phyloP scores from a whole-genome alignment of 768 basidiomycete genomes.

The Termitomyces sp. region DNA sequence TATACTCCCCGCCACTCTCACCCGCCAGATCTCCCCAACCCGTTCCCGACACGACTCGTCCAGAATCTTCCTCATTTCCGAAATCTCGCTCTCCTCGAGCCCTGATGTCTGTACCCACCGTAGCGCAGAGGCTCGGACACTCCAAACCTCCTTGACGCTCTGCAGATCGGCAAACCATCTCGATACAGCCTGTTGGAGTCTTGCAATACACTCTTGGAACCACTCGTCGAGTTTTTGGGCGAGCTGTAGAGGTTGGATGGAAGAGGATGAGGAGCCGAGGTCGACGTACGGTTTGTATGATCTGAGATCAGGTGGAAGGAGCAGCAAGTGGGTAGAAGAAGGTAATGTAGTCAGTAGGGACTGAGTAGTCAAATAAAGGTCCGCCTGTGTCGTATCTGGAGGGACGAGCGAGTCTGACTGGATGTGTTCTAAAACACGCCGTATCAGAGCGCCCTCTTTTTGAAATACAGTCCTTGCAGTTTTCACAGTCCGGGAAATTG shows the following conservation, averaged over 20 bases:
- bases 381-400: slow-evolving; percentile 18
- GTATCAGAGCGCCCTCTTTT: slow-evolving; percentile 42
- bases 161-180: slow-evolving; percentile 56
- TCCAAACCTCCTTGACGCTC: slow-evolving; percentile 68
- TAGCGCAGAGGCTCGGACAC: slow-evolving; percentile 45
- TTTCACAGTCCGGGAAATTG: slow-evolving; percentile 53
- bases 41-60: slow-evolving; percentile 51
- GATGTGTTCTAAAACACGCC: slow-evolving; percentile 52
- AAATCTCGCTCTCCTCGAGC: slow-evolving; percentile 45
- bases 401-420: slow-evolving; percentile 40
- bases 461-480: slow-evolving; percentile 56
- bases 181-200: slow-evolving; percentile 37
- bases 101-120: slow-evolving; percentile 38
- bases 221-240: slow-evolving; percentile 49
- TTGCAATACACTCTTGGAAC: slow-evolving; percentile 49
- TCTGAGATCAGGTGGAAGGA: slow-evolving; percentile 65
- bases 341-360: slow-evolving; percentile 66
- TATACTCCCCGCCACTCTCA: slow-evolving; percentile 36
- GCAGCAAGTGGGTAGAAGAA: slow-evolving; percentile 75
- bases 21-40: slow-evolving; percentile 54
- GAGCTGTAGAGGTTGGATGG: slow-evolving; percentile 38
- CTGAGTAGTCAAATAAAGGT: slow-evolving; percentile 61
- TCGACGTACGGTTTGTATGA: slow-evolving; percentile 87
- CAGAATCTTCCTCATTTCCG: slow-evolving; percentile 35
- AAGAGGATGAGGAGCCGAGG: slow-evolving; percentile 50